These are phyloP conservation scores for Rhodofomes roseus DNA, from an alignment of 1,284 basidiomycete genomes.

Conservation along the genomic window DNA sequence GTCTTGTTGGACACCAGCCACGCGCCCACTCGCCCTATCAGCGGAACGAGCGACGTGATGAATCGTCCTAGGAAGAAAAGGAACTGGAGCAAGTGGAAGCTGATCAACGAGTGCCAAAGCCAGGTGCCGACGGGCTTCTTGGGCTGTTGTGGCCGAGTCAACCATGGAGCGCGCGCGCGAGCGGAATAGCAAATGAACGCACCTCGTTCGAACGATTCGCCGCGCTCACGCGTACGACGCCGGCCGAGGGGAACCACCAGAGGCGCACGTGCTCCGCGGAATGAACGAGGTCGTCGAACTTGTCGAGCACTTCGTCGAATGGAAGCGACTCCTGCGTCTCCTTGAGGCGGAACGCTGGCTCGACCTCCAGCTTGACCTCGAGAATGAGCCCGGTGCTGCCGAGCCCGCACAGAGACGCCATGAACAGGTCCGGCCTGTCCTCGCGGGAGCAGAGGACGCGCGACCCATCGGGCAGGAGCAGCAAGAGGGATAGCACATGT, in stretches of 20 bases:
- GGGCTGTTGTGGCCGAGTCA: slow-evolving; percentile 31
- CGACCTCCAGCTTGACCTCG: slow-evolving; percentile 74
- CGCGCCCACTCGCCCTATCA: slow-evolving; percentile 51
- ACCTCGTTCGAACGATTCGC: slow-evolving; percentile 80
- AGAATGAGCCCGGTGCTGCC: slow-evolving; percentile 93
- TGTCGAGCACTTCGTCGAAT: slow-evolving; percentile 61
- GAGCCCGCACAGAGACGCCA: slow-evolving; percentile 89
- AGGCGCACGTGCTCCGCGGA: slow-evolving; percentile 86
- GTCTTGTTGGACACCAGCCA: slow-evolving; percentile 54
- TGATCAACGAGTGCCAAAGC: slow-evolving; percentile 67
- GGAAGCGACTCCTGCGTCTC: slow-evolving; percentile 69
- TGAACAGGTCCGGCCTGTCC: slow-evolving; percentile 77
- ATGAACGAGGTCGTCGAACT: slow-evolving; percentile 54
- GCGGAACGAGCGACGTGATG: slow-evolving; percentile 49
- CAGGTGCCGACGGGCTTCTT: slow-evolving; percentile 52
- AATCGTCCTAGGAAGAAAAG: slow-evolving; percentile 72
- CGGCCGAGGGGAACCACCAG: slow-evolving; percentile 92
- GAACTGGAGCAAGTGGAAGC: slow-evolving; percentile 77
- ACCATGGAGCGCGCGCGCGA: background rate
- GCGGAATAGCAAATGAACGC: slow-evolving; percentile 24
- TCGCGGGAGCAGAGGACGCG: slow-evolving; percentile 65
- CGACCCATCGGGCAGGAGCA: slow-evolving; percentile 74
- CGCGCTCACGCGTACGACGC: slow-evolving; percentile 70
- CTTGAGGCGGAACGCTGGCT: slow-evolving; percentile 79
- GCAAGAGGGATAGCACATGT: slow-evolving; percentile 70